A percentile compares a stretch with the other conserved stretches of the same genome.
phyloP scores from a whole-genome alignment of 1,284 basidiomycete species.

The Boletus sp. region DNA sequence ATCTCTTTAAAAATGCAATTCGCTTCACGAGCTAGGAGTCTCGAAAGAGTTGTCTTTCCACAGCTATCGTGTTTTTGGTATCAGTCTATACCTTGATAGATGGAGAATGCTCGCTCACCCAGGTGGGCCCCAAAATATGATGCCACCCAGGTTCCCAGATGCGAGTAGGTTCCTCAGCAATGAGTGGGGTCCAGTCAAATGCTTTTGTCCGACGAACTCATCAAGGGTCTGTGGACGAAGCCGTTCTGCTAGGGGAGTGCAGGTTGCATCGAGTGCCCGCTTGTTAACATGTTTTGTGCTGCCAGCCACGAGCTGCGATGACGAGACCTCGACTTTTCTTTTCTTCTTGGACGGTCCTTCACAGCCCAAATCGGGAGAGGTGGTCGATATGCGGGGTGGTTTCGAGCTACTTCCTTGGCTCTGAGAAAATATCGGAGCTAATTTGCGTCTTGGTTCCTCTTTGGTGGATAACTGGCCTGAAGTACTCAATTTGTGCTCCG shows the following conservation, averaged over 20 bases:
- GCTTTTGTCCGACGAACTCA: slow-evolving; percentile 68
- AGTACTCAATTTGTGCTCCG: slow-evolving; percentile 18
- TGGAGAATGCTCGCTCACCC: slow-evolving; percentile 41
- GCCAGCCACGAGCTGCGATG: slow-evolving; percentile 5
- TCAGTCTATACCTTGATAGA: not conserved
- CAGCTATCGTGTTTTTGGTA: slow-evolving; percentile 37
- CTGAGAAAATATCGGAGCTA: slow-evolving; percentile 33
- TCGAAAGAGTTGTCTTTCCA: slow-evolving; percentile 79
- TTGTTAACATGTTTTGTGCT: slow-evolving; percentile 30
- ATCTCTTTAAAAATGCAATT: slow-evolving; percentile 70
- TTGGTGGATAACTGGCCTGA: slow-evolving; percentile 1
- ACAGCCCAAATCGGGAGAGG: not conserved
- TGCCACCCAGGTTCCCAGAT: slow-evolving; percentile 50
- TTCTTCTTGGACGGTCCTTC: slow-evolving; percentile 28
- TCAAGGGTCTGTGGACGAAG: slow-evolving; percentile 57
- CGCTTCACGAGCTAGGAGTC: slow-evolving; percentile 60
- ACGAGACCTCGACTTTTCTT: slow-evolving; percentile 24
- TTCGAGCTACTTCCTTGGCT: slow-evolving; percentile 11
- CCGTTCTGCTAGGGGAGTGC: slow-evolving; percentile 61
- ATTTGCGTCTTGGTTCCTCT: slow-evolving; percentile 19
- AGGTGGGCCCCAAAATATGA: slow-evolving; percentile 75
- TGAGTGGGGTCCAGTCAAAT: slow-evolving; percentile 51
- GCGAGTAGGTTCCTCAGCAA: slow-evolving; percentile 49
- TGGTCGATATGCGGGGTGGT: not conserved
- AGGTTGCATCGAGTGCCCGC: slow-evolving; percentile 19